A percentile compares a stretch with the other conserved stretches of the same genome.
Evolutionary conservation across 306 rosid genomes (phyloP).

Genomic region (Malus sylvestris): DNA sequence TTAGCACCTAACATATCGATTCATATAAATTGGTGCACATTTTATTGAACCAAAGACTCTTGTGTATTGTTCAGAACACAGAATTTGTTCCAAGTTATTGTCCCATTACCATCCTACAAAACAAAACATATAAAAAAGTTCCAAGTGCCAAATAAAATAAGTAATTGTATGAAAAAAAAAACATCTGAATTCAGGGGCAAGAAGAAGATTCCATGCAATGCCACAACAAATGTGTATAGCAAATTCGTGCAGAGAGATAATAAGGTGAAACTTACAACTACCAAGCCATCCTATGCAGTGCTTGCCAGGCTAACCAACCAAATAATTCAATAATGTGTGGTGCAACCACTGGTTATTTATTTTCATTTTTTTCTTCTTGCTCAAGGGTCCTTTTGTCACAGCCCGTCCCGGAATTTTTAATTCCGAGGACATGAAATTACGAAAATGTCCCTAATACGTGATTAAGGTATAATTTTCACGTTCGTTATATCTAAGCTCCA

Average conservation of each 20-base stretch:
- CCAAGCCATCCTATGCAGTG: neutral
- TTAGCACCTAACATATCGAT: too few species aligned
- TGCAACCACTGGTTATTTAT: neutral
- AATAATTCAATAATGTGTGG: neutral
- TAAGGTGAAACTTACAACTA: neutral
- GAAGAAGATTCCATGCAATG: neutral
- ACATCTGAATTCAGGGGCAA: neutral
- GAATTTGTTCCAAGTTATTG: slow-evolving; percentile 18
- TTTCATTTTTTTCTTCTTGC: neutral
- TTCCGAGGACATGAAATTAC: too few species aligned
- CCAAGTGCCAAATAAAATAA: too few species aligned
- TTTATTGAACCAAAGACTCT: neutral
- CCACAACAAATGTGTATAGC: neutral
- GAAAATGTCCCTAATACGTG: too few species aligned
- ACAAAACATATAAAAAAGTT: neutral
- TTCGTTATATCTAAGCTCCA: too few species aligned
- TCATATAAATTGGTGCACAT: neutral
- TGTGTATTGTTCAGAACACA: neutral
- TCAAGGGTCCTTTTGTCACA: neutral
- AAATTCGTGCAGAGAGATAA: neutral
- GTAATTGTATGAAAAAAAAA: too few species aligned
- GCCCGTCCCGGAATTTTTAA: too few species aligned
- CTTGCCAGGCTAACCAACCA: neutral
- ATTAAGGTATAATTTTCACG: too few species aligned
- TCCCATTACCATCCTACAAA: neutral